Conservation (phyloP, 768 basidiomycete genomes). For the Russula olivacea region DNA sequence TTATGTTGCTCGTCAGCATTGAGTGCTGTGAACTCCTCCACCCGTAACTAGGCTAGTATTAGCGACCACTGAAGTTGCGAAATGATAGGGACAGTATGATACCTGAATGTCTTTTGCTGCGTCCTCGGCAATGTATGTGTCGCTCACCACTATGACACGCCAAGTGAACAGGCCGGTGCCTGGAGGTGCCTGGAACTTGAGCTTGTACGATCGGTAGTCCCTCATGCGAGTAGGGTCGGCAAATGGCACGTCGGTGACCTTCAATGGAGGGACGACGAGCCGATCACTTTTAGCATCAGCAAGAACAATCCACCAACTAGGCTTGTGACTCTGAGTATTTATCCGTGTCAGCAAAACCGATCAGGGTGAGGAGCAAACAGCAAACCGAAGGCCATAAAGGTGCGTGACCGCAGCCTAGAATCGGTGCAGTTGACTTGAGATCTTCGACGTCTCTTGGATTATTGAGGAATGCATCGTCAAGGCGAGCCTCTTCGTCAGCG, state of each 20-base stretch:
- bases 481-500: constrained; percentile 37
- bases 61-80: neutral
- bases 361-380: constrained; percentile 17
- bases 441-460: constrained; percentile 61
- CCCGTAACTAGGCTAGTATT: constrained; percentile 55
- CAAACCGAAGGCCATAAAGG: constrained; percentile 87
- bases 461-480: constrained; percentile 63
- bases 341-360: constrained; percentile 2
- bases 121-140: constrained; percentile 85
- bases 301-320: constrained; percentile 88
- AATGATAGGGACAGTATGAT: constrained; percentile 30
- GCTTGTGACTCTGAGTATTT: constrained; percentile 65
- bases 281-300: constrained; percentile 81
- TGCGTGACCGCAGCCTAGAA: constrained; percentile 71
- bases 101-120: constrained; percentile 65
- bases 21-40: constrained; percentile 64
- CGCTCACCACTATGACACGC: constrained; percentile 80
- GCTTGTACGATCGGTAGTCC: constrained; percentile 77
- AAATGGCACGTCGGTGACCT: constrained; percentile 72
- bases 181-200: constrained; percentile 93
- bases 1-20: constrained; percentile 50
- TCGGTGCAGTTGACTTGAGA: constrained; percentile 36
- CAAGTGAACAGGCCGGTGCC: constrained; percentile 80
- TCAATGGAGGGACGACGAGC: constrained; percentile 81
- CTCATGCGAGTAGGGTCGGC: constrained; percentile 43